These are phyloP conservation scores for Pyropia haitanensis DNA, from an alignment of 23 red algal species.

Conservation along the genomic window DNA sequence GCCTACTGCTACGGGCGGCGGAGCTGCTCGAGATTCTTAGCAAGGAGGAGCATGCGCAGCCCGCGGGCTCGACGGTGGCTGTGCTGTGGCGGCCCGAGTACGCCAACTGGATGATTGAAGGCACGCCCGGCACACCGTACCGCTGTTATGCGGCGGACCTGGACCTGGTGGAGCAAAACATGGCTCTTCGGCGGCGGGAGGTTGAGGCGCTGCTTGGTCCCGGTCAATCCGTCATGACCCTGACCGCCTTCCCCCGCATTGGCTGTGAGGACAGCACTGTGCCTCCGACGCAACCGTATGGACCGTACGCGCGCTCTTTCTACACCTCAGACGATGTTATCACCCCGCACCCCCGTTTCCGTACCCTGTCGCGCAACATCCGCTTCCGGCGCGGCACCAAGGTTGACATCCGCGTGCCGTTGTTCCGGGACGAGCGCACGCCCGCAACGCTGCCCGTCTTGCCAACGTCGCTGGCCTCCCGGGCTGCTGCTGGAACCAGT, in stretches of 20 bases:
- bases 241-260: slow-evolving; percentile 72
- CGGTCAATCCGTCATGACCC: slow-evolving; percentile 45
- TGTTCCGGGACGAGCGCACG: slow-evolving; percentile 80
- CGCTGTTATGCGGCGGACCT: slow-evolving; percentile 76
- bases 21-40: slow-evolving; percentile 61
- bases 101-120: slow-evolving; percentile 98
- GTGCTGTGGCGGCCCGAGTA: slow-evolving; percentile 97
- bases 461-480: neutral
- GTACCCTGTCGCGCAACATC: slow-evolving; percentile 92
- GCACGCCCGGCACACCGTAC: slow-evolving; percentile 92
- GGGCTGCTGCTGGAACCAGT: no score
- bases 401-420: slow-evolving; percentile 74
- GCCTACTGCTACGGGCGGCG: slow-evolving; percentile 70
- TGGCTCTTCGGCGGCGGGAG: slow-evolving; percentile 71
- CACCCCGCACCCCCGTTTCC: slow-evolving; percentile 95
- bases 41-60: slow-evolving; percentile 55
- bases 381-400: slow-evolving; percentile 67
- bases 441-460: slow-evolving; percentile 31
- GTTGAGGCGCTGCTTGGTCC: slow-evolving; percentile 49
- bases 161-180: slow-evolving; percentile 85
- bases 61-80: slow-evolving; percentile 40
- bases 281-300: slow-evolving; percentile 34
- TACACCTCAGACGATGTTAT: slow-evolving; percentile 85
- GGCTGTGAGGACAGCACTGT: slow-evolving; percentile 62
- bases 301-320: slow-evolving; percentile 65